A percentile compares a stretch with the other conserved stretches of the same genome.
Evolutionary conservation across 2,329 filamentous ascomycete species (phyloP).

Genomic region (Colletotrichum tamarilloi): DNA sequence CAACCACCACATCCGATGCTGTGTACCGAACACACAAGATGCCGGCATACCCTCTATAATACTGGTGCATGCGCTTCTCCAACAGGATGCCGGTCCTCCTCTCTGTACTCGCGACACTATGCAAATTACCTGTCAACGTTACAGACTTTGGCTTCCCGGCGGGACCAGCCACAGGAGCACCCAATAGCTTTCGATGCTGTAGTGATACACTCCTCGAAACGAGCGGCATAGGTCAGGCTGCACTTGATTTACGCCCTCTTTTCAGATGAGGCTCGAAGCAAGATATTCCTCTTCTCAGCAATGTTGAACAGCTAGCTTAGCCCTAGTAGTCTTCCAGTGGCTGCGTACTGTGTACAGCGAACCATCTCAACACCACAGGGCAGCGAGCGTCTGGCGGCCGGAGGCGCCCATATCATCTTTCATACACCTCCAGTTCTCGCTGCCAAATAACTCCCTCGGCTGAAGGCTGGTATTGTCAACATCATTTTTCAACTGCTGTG

Average conservation of each 20-base stretch:
- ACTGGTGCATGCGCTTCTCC: too few relatives aligned
- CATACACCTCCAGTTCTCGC: too few relatives aligned
- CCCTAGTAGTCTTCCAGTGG: not conserved
- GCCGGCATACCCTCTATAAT: not conserved
- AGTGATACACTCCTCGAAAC: not conserved
- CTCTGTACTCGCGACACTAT: slow-evolving; percentile 2
- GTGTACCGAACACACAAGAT: not conserved
- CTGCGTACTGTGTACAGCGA: not conserved
- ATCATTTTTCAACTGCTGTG: not conserved
- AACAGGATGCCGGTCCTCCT: not conserved
- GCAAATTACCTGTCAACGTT: slow-evolving; percentile 1
- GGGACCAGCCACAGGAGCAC: slow-evolving; percentile 20
- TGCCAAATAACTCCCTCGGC: not conserved
- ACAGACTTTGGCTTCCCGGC: slow-evolving; percentile 18
- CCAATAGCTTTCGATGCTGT: not conserved
- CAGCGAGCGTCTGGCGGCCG: too few relatives aligned
- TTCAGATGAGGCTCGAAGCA: not conserved
- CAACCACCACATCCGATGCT: not conserved
- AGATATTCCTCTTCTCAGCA: not conserved
- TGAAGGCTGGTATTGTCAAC: not conserved
- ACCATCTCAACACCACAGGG: not conserved
- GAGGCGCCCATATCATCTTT: not conserved
- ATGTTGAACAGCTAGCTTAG: not conserved
- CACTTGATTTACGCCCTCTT: not conserved
- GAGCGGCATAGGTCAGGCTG: not conserved